These are phyloP conservation scores for Fermentozyma sake DNA, from an alignment of 1,139 yeast species.

Conservation along the genomic window DNA sequence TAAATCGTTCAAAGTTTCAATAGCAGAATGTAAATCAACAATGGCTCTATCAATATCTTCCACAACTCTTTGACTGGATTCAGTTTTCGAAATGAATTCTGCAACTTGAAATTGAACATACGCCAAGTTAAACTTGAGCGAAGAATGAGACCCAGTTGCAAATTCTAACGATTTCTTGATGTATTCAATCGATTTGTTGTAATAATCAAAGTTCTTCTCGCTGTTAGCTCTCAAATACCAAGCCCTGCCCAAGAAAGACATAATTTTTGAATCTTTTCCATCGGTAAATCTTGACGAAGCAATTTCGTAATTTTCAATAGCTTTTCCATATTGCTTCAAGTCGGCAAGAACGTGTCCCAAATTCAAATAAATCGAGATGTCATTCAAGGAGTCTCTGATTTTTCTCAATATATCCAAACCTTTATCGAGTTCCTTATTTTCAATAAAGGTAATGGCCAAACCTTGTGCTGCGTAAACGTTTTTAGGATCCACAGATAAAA, in stretches of 20 bases:
- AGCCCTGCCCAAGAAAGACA: conserved; percentile 78
- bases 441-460: conserved; percentile 88
- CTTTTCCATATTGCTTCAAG: conserved; percentile 75
- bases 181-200: conserved; percentile 59
- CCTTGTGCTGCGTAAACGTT: conserved; percentile 98
- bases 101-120: conserved; percentile 85
- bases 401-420: conserved; percentile 87
- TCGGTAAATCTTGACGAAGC: conserved; percentile 66
- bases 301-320: conserved; percentile 83
- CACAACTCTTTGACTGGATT: conserved; percentile 55
- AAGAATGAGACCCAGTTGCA: conserved; percentile 32
- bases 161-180: conserved; percentile 53
- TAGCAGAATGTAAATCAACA: conserved; percentile 59
- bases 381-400: conserved; percentile 84
- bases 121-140: conserved; percentile 75
- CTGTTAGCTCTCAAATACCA: conserved; percentile 81
- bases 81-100: conserved; percentile 66
- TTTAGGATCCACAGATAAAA: conserved; percentile 73
- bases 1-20: conserved; percentile 55
- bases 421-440: conserved; percentile 67
- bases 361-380: conserved; percentile 77
- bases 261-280: conserved; percentile 59
- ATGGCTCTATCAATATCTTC: conserved; percentile 59
- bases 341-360: conserved; percentile 86
- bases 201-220: conserved; percentile 60